Percentiles rank a stretch among this genome's conserved stretches.
Evolutionary conservation across 352 stramenopile species (phyloP).

Genomic region (Phytophthora hybrid): DNA sequence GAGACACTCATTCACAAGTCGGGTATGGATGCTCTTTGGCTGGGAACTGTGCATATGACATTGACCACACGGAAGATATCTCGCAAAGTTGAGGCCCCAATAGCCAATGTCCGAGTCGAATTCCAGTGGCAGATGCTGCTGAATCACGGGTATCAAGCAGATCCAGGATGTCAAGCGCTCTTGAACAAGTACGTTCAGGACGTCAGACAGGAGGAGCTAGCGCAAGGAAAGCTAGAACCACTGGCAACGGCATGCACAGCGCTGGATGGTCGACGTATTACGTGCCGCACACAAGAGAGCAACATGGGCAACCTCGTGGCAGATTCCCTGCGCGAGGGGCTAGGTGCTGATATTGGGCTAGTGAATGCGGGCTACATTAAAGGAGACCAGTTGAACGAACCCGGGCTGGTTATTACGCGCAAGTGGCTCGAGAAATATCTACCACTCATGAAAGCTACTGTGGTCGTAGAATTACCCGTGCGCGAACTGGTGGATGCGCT

Average conservation of each 20-base stretch:
- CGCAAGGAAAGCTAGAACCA: conserved; percentile 51
- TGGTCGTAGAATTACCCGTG: conserved; percentile 65
- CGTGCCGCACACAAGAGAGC: conserved; percentile 69
- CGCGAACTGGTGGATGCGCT: conserved; percentile 59
- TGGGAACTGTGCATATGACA: conserved; percentile 74
- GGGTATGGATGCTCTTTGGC: conserved; percentile 84
- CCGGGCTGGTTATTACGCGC: conserved; percentile 60
- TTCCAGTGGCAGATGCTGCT: conserved; percentile 81
- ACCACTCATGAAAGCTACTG: conserved; percentile 61
- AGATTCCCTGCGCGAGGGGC: conserved; percentile 68
- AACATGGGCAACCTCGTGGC: conserved; percentile 84
- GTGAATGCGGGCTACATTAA: conserved; percentile 89
- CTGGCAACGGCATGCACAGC: conserved; percentile 42
- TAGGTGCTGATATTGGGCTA: conserved; percentile 65
- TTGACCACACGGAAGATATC: conserved; percentile 34
- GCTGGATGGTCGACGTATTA: conserved; percentile 74
- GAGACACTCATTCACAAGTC: conserved; percentile 87
- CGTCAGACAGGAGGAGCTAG: conserved; percentile 62
- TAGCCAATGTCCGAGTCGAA: conserved; percentile 22
- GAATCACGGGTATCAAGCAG: conserved; percentile 60
- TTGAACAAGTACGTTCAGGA: conserved; percentile 51
- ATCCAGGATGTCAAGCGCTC: conserved; percentile 53
- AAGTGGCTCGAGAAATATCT: conserved; percentile 77
- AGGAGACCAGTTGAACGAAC: conserved; percentile 65
- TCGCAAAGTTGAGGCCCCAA: background rate